Conservation (phyloP, 2,329 filamentous ascomycete genomes). For the Cytospora piceicola region DNA sequence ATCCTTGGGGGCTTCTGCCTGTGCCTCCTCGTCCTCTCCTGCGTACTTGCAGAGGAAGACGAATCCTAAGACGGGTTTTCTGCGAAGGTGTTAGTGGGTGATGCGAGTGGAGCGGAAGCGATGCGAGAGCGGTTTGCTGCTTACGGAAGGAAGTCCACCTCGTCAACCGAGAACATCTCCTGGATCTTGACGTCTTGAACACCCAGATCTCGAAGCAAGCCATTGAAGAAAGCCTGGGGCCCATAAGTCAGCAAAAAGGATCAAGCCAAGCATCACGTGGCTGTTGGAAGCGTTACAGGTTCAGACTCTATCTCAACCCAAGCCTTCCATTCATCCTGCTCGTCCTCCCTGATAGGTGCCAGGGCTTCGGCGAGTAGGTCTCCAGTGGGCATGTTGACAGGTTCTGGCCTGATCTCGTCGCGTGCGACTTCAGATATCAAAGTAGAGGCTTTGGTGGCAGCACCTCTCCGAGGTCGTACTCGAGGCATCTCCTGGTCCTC, state of each 20-base stretch:
- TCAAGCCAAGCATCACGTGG: background rate
- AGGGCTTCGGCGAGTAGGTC: slow-evolving; percentile 53
- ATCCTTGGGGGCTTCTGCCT: slow-evolving; percentile 57
- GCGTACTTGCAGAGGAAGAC: slow-evolving; percentile 83
- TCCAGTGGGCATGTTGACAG: slow-evolving; percentile 37
- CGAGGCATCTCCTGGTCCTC: slow-evolving; percentile 5
- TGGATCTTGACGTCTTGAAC: slow-evolving; percentile 73
- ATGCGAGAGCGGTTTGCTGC: slow-evolving; percentile 32
- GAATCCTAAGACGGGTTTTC: slow-evolving; percentile 78
- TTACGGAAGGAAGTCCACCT: slow-evolving; percentile 67
- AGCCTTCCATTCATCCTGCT: slow-evolving; percentile 67
- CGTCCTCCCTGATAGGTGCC: slow-evolving; percentile 52
- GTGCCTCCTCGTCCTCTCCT: slow-evolving; percentile 56
- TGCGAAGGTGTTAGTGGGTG: slow-evolving; percentile 43
- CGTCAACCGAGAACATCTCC: slow-evolving; percentile 76
- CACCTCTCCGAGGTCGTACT: slow-evolving; percentile 10
- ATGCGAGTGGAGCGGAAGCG: slow-evolving; percentile 12
- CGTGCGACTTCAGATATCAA: slow-evolving; percentile 10
- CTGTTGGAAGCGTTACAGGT: slow-evolving; percentile 60
- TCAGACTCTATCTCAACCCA: slow-evolving; percentile 91
- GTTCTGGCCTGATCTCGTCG: slow-evolving; percentile 35
- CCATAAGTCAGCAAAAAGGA: slow-evolving; percentile 21
- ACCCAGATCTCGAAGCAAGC: slow-evolving; percentile 79
- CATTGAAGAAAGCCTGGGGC: slow-evolving; percentile 77
- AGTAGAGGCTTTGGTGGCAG: slow-evolving; percentile 26